Evolutionary conservation across 2,329 filamentous ascomycete genomes (phyloP), one percentile per base, ranked within the genome.

Genomic region (Cladosporium sp.): DNA sequence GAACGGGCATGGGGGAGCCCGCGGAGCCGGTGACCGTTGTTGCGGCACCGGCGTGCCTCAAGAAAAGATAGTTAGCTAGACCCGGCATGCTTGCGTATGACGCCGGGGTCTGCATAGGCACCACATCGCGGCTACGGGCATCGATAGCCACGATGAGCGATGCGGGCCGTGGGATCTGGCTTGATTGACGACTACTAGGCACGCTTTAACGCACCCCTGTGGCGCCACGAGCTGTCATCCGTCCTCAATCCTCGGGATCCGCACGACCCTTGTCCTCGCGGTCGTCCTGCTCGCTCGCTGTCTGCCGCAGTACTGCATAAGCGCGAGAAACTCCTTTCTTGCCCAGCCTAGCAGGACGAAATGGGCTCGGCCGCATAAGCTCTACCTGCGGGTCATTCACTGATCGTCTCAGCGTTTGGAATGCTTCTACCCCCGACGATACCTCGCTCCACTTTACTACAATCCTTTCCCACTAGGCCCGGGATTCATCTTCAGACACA

Each of bases 131-230:
- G 49, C 34, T 25, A 35, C 34, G 40, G 49, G 40, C 49, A 52
- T 52, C 49, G 22, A n/a, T 20, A 52, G 35, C 49, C 50, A 53
- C 50, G 37, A 53, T 24, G 40, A 22, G 34, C 54, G 44, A 57
- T 57, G 54, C 54, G 54, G 54, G 34, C 54, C 54, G 54, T 57
- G 40, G 40, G 35, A 57, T 57, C 44, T 57, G 54, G 54, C 47
- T 57, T 53, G 35, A 35, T 15, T 40, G 54, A 57, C 44, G 40
- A 55, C 40, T 32, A 56, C 50, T 53, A 42, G 50, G 17, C 22
- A 44, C 49, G 28, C 49, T 52, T n/a, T 20, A 52, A 25, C 20
- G 25, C 52, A 34, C 52, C 52, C 52, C 52, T 55, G 52, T 55
- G 52, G 52, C 52, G 52, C 52, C 40, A 50, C 47, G 54, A 49